Base-by-base conservation (phyloP, 2,329 filamentous ascomycete species). In the Cercospora zeina region DNA sequence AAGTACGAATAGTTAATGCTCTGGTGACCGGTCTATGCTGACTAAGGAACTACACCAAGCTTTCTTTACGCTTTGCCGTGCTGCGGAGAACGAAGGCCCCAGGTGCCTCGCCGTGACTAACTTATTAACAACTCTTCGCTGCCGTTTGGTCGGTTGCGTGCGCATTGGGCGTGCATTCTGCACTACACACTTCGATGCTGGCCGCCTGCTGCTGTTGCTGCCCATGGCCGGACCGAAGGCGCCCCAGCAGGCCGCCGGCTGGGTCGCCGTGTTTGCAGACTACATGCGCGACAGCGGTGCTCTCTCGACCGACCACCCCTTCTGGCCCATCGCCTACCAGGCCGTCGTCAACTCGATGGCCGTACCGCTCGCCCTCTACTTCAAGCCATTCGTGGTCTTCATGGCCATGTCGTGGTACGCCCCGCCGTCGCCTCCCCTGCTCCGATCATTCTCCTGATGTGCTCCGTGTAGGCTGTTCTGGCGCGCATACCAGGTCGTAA, bases 401-500 rank as follows among this genome's bases (percentile, higher is more conserved):
- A 51, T 67, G 33, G 66, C 66, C 21, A 56, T 68, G 60, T 63
- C 64, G 57, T 68, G 64, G 67, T 69, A 63, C 9, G 56, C 45
- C 64, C 34, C 16, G 11, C n/a, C 9, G 21, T 31, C 27, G 39
- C 16, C 34, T 21, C 13, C 34, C 9, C 16, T 19, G 19, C 31
- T 27, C 24, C 27, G 42, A 30, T 33, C 16, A 13, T 24, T 31
- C 11, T 53, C 42, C 58, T 55, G 47, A 61, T 19, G 31, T 19
- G 16, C 21, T 30, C 16, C 34, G 21, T 47, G 11, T 62, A 70
- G 70, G 70, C 84, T 96, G 64, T 82, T 92, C 63, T 89, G 90
- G 75, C 88, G 95, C 73, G 90, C 91, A 65, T 91, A 89, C 79
- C 90, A 93, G 74, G 95, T 96, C 37, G 83, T 97, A 58, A 89